Evolutionary conservation across 192 early-diverging fungal genomes (phyloP).

Genomic region (Bifiguratus adelaidae): DNA sequence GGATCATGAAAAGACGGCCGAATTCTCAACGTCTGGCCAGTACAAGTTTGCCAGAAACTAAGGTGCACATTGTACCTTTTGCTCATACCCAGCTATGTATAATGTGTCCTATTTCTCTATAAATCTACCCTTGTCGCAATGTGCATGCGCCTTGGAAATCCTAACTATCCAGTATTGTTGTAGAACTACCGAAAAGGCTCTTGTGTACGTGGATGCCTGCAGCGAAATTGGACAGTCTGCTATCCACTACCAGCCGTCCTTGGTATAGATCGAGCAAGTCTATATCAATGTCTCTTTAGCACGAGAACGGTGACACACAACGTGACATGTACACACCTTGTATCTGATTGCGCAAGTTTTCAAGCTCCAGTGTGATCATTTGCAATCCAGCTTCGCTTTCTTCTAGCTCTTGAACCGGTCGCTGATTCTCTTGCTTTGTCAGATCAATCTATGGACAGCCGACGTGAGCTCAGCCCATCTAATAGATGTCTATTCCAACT

Average conservation of each 20-base stretch:
- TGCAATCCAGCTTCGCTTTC: constrained; percentile 44
- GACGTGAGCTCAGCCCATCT: not conserved
- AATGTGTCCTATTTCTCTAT: too few relatives aligned
- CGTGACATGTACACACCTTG: constrained; percentile 20
- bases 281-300: not conserved
- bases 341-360: constrained; percentile 12
- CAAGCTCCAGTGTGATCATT: constrained; percentile 19
- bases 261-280: not conserved
- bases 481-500: not conserved
- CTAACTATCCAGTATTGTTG: too few relatives aligned
- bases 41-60: constrained; percentile 3
- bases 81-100: too few relatives aligned
- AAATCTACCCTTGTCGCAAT: too few relatives aligned
- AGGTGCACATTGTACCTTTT: not conserved
- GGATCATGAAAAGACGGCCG: constrained; percentile 12
- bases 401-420: constrained; percentile 18
- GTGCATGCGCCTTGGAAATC: too few relatives aligned
- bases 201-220: constrained; percentile 8
- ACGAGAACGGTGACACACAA: not conserved
- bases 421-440: constrained; percentile 5
- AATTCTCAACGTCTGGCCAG: constrained; percentile 5
- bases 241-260: constrained; percentile 22
- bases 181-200: too few relatives aligned
- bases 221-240: constrained; percentile 22
- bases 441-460: constrained; percentile 9